Conservation (phyloP, 306 rosid genomes). For the Cucurbita argyrosperma region DNA sequence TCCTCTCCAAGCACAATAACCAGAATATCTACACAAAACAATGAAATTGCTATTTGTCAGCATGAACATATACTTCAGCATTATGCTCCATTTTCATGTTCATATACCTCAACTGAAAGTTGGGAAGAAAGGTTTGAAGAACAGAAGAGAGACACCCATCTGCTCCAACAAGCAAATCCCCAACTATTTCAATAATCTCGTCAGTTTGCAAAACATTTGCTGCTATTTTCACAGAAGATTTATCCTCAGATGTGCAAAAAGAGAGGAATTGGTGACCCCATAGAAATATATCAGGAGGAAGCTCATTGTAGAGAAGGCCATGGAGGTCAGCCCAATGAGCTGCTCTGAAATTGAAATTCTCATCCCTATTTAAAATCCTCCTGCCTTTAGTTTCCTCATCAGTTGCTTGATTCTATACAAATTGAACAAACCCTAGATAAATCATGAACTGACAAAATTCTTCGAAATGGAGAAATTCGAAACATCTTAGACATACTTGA, state of each 20-base stretch:
- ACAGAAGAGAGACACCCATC: conserved; percentile 78
- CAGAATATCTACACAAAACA: conserved; percentile 45
- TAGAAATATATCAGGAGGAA: conserved; percentile 40
- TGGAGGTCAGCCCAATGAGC: conserved; percentile 80
- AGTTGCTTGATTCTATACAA: conserved; percentile 41
- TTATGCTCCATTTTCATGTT: background rate
- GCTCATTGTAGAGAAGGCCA: conserved; percentile 39
- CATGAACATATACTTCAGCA: background rate
- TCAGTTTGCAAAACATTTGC: conserved; percentile 36
- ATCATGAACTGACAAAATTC: too few relatives aligned
- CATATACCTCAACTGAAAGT: conserved; percentile 45
- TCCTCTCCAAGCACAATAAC: conserved; percentile 90
- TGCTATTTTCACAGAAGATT: conserved; percentile 31
- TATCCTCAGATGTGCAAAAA: conserved; percentile 28
- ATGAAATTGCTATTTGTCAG: background rate
- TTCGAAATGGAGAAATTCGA: too few relatives aligned
- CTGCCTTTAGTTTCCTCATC: conserved; percentile 40
- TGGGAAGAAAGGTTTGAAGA: conserved; percentile 43
- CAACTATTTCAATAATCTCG: conserved; percentile 32
- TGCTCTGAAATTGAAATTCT: conserved; percentile 55
- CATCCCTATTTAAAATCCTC: conserved; percentile 50
- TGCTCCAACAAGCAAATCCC: conserved; percentile 72
- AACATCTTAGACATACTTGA: background rate
- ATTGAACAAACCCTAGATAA: background rate
- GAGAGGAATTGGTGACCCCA: conserved; percentile 67